Evolutionary conservation across 306 rosid genomes (phyloP), one percentile per base, ranked within the genome.

Genomic region (Pueraria montana): DNA sequence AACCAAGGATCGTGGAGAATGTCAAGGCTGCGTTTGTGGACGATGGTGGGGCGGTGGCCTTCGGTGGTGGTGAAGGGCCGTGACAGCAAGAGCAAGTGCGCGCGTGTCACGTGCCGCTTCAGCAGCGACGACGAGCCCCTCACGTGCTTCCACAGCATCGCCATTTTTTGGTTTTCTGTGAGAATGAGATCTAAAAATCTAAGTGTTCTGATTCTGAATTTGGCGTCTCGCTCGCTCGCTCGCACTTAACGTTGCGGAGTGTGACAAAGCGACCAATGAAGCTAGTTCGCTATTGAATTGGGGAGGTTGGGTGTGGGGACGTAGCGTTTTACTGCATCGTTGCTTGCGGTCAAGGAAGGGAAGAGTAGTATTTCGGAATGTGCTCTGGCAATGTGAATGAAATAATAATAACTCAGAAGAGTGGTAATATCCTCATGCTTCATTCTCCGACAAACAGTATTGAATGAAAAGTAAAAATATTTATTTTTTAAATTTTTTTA

Each of bases 1-100:
- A 96, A 96, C 99, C 97, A 96, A 62, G 99, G 98, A 75, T 96
- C 99, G 26, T 96, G 99, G 46, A 96, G 99, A 78, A 96, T 96
- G 73, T 96, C 99, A 55, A 94, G 90, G 84, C 99, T 94, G 68
- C 97, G 99, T 83, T 96, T 96, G 81, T 94, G 97, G 26, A 96
- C 90, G 40, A 96, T 91, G 82, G 94, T 20, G 0, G 99, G 99
- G 8, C 98, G 96, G 72, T 88, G 88, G n/a, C 97, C 93, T 76
- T 91, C 99, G 58, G 74, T 64, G 0, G 98, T 90, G 55, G 98
- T 86, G 89, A 91, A 91, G 40, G 94, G 90, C 92, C 98, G 86
- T 2, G 89, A 42, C 20, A 56, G 86, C 52, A 80, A 20, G 40
- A 56, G 86, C 52, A 80, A 24, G 45, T 48, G 40, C 53, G 74